Base-by-base conservation (phyloP, 495 filamentous ascomycete species). In the Cladorrhinum samala region DNA sequence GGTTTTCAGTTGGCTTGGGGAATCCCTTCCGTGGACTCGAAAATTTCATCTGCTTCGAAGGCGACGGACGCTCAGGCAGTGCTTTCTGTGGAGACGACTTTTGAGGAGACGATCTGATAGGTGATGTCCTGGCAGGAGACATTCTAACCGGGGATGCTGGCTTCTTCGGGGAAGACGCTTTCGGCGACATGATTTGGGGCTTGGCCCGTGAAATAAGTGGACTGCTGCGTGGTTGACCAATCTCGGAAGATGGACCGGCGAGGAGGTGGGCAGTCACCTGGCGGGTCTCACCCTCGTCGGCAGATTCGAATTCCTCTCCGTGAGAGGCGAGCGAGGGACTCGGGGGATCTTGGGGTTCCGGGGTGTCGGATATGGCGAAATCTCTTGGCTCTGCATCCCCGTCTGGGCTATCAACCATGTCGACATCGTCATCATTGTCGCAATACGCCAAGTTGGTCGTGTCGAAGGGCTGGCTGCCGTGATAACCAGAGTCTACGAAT, bases 401-500 rank as follows among this genome's bases (percentile, higher is more conserved):
- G 33, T 60, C 46, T 6, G 59, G 55, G n/a, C 58, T 54, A 14
- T 59, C 56, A 14, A 50, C n/a, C 56, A 56, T 58, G 17, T 66
- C 57, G 23, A 60, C 52, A 16, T 61, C 37, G n/a, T 47, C 45
- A 25, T 54, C 61, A 46, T 55, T 60, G 25, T 61, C 60, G 47
- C 59, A 45, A 3, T 67, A 53, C 6, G 69, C 67, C 8, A 68
- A 42, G 14, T 59, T 61, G 46, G 68, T 66, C 0, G 63, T 65
- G 21, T 80, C 77, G 16, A 68, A 67, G 7, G 65, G 55, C 42
- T 72, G 83, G 69, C 80, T 84, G 46, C 86, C 89, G 77, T 91
- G 84, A 58, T 94, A 94, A 38, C 89, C 89, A 2, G 89, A 93
- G 58, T 95, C 89, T 4, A 69, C 61, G 20, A 72, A 49, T 13